Percentiles rank a stretch among this genome's conserved stretches.
Evolutionary conservation across 2,329 filamentous ascomycete genomes (phyloP).

Genomic region (Lachnellula suecica): DNA sequence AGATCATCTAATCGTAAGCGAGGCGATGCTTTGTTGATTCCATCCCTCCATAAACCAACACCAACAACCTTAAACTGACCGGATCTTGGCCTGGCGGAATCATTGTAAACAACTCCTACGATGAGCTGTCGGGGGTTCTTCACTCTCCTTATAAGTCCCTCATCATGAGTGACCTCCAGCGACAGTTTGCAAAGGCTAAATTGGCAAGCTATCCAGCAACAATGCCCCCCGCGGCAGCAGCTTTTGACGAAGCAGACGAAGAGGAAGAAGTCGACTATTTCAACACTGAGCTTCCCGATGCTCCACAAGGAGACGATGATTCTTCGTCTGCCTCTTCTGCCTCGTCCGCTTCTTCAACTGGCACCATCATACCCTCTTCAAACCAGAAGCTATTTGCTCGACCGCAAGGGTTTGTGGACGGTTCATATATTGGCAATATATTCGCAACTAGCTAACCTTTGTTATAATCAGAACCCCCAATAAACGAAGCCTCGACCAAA

Average conservation of each 20-base stretch:
- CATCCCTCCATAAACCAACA: neutral
- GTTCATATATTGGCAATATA: constrained; percentile 1
- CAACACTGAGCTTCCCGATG: constrained; percentile 36
- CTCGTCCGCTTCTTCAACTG: constrained; percentile 88
- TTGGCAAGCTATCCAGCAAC: constrained; percentile 54
- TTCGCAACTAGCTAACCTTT: constrained; percentile 10
- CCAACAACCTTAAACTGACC: no score
- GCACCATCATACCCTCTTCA: constrained; percentile 82
- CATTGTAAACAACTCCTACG: no score
- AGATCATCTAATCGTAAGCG: neutral
- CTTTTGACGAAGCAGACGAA: constrained; percentile 52
- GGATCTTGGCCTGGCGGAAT: no score
- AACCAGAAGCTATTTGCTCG: constrained; percentile 72
- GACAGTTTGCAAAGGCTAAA: constrained; percentile 75
- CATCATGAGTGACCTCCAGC: constrained; percentile 78
- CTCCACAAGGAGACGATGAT: constrained; percentile 51
- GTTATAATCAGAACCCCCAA: constrained; percentile 27
- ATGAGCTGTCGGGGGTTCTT: no score
- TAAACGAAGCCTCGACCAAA: constrained; percentile 32
- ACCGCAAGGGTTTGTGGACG: constrained; percentile 58
- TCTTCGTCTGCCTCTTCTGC: constrained; percentile 71
- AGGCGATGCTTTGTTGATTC: neutral
- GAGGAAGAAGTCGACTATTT: constrained; percentile 40
- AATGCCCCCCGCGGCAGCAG: constrained; percentile 47
- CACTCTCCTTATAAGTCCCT: neutral